A percentile compares a stretch with the other conserved stretches of the same genome.
Conservation (phyloP, 2,329 filamentous ascomycete genomes). For the Berkeleyomyces basicola region DNA sequence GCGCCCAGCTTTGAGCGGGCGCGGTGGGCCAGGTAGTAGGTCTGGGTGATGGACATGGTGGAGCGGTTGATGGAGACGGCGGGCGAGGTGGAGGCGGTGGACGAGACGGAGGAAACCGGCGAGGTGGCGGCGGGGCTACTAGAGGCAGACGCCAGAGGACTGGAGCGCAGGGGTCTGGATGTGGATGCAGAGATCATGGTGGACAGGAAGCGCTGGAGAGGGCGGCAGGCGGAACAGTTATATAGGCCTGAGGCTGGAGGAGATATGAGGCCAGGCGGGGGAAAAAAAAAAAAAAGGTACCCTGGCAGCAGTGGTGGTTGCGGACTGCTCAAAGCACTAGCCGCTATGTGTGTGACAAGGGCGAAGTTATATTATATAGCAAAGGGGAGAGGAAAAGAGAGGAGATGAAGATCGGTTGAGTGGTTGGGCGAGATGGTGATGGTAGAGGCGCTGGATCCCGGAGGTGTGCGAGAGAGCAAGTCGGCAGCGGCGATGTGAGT, state of each 20-base stretch:
- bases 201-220: not conserved
- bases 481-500: not conserved
- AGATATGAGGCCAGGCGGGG: not conserved
- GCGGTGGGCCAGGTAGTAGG: conserved; percentile 95
- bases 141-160: conserved; percentile 14
- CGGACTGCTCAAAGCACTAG: not conserved
- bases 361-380: not conserved
- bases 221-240: not conserved
- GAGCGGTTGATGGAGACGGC: conserved; percentile 36
- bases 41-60: conserved; percentile 95
- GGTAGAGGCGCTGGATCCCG: not conserved
- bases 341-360: not conserved
- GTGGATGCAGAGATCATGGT: conserved; percentile 5
- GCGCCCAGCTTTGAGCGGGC: conserved; percentile 88
- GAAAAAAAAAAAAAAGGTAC: not conserved
- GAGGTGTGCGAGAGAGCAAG: not conserved
- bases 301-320: not conserved
- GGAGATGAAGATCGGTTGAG: not conserved
- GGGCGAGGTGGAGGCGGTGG: conserved; percentile 25
- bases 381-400: not conserved
- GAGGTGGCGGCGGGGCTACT: conserved; percentile 17
- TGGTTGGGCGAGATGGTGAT: not conserved
- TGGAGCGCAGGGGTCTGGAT: conserved; percentile 3
- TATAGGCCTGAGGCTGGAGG: not conserved
- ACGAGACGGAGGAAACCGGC: conserved; percentile 21